Evolutionary conservation across 306 rosid species (phyloP).

Genomic region (Fragaria vesca): DNA sequence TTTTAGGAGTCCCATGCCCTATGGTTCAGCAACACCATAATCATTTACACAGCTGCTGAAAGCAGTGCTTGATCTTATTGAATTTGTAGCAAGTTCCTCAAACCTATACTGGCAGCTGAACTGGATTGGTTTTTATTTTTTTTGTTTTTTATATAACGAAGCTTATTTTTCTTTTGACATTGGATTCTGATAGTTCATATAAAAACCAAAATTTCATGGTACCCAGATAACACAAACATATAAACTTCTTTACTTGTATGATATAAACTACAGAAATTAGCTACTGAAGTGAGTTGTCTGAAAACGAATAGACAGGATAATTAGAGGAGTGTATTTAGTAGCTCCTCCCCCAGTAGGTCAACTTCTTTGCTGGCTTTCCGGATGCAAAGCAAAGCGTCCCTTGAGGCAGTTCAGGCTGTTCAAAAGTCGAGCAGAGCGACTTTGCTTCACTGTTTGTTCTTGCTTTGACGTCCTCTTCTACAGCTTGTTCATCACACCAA

Average conservation of each 20-base stretch:
- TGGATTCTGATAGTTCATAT: no score
- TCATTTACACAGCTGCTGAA: no score
- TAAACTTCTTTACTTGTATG: not conserved
- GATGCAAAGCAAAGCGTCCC: constrained; percentile 86
- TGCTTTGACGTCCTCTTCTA: constrained; percentile 81
- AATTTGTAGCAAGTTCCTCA: no score
- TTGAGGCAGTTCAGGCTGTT: constrained; percentile 88
- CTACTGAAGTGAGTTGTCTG: not conserved
- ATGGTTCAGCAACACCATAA: no score
- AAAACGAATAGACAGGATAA: not conserved
- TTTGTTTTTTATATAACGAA: no score
- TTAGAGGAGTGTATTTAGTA: constrained; percentile 37
- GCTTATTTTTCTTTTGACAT: no score
- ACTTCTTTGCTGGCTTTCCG: constrained; percentile 74
- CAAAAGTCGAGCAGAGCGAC: constrained; percentile 78
- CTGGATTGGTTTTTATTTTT: no score
- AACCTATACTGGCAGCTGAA: no score
- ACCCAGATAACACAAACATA: not conserved
- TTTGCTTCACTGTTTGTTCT: constrained; percentile 90
- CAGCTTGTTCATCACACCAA: constrained; percentile 96
- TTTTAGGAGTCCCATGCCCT: no score
- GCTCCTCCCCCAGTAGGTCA: constrained; percentile 92
- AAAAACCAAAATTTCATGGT: no score
- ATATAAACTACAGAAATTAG: not conserved
- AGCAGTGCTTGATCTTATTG: no score